Base-by-base conservation (phyloP, 306 rosid species). In the Rosa lucieae region DNA sequence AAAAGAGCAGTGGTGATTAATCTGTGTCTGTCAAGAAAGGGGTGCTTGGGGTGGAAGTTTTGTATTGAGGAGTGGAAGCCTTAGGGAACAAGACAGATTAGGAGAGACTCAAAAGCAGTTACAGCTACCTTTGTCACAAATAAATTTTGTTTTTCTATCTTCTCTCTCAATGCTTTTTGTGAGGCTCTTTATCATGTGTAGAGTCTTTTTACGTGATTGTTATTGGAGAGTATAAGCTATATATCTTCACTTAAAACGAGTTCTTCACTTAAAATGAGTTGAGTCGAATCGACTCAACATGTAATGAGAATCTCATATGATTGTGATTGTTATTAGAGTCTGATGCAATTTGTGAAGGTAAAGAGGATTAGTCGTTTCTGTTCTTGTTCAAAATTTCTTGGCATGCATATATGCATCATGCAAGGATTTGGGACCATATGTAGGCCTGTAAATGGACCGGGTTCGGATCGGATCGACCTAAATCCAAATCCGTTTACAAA, bases 31-130 rank as follows among this genome's bases (percentile, higher is more conserved):
- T 84, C 76, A 76, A 82, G 77, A 66, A 37, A 85, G 78, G 82
- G 89, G 90, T 89, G 96, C 94, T 92, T 94, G 83, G 72, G 82
- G 65, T 55, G 62, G 70, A 92, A 92, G 98, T 84, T 79, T 87
- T 80, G 84, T 82, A 14, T 70, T 53, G 77, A 65, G 94, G 93
- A 86, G 86, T 82, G 90, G 92, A 86, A 93, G 81, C 63, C 95
- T 91, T 91, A 62, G 78, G 67, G 84, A 79, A 68, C 86, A 91
- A 90, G 92, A 84, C 83, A 88, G 84, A 86, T 90, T 89, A 74
- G 91, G 90, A 83, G 89, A 78, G 87, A 85, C 80, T 86, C 69
- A 32, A 63, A 29, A 88, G 84, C 80, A 79, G 81, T 88, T 72
- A 76, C 40, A 48, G 63, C 82, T 76, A 40, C 73, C 82, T 85